Evolutionary conservation across 1,284 basidiomycete genomes (phyloP), one percentile per base, ranked within the genome.

Genomic region (Agaricales sp.): DNA sequence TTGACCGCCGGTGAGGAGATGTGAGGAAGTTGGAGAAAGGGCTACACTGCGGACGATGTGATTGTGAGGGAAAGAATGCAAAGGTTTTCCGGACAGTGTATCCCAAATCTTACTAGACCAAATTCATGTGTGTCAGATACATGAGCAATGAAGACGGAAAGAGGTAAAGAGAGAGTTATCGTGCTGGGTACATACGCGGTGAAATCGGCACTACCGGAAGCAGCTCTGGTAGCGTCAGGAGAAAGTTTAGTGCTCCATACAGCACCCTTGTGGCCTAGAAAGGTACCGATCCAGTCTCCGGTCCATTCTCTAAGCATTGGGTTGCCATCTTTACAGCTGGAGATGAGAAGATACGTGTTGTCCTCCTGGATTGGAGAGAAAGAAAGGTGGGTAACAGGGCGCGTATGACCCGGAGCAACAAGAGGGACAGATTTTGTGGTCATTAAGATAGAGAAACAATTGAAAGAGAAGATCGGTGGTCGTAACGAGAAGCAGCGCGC

Each of bases 271-370:
- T 99, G 95, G 2, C 94, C 94, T 14, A 97, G 74, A 66, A 99
- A 99, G 3, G 95, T 98, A 19, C 95, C 95, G 59, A 97, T 88
- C 95, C 95, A 99, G 66, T 99, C 95, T 22, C 95, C 95, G 47
- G 92, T 91, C 92, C 92, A 94, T 62, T 93, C 91, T 57, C 92
- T 80, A 55, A 96, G 71, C 92, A 95, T 95, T 26, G 93, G 92
- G 59, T 92, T 94, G 25, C 92, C 92, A 73, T 96, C 93, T 69
- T 97, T 96, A 73, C 93, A 96, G 58, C 88, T 89, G 48, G 92
- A 95, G 59, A 95, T 87, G 56, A 97, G 76, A 54, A 94, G 72
- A 67, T 86, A 97, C 23, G 82, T 81, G 52, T 80, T 78, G 65
- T 95, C 92, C 35, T 91, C 78, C 58, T 85, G 83, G 53, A 86